Evolutionary conservation across 2,329 filamentous ascomycete genomes (phyloP), one percentile per base, ranked within the genome.

Genomic region (Aspergillus pseudoglaucus): DNA sequence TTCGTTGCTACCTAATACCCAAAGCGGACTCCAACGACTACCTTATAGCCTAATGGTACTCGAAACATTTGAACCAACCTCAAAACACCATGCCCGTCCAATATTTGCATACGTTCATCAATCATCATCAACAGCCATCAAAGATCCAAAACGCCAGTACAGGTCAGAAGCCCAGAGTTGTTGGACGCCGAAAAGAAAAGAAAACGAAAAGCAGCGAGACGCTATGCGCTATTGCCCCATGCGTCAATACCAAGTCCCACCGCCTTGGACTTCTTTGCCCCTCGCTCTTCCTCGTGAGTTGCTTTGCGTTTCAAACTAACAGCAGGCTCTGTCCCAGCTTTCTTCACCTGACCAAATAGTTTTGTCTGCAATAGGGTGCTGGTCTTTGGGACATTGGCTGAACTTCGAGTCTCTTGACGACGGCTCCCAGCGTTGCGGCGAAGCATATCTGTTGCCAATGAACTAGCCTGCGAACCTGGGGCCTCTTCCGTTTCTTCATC

Each of bases 391-490:
- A 64, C 68, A 49, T 60, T 70, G 55, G 56, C 56, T 38, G 64
- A 60, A 48, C 65, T 60, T 38, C 62, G 59, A 42, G 61, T 55
- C 42, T 59, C 56, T 38, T 67, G 64, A 53, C 71, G 57, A 62
- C 67, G 56, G 69, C 56, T 57, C 42, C 72, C 63, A 44, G 76
- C 69, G 56, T 76, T 71, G 33, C 81, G 77, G 14, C 85, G 83
- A 53, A 88, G 76, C 82, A 91, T 83, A 55, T 82, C 83, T 2
- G 84, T 83, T 2, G 89, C 88, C 40, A 83, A 82, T 53, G 87
- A 85, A 59, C 85, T 90, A 7, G 88, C 88, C 59, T 88, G 86
- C 48, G 85, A 89, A 59, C 85, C 85, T 30, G 76, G 79, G 0
- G 90, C 69, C 39, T 85, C 82, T 53, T 86, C 80, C 37, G 87